These are phyloP conservation scores for Spergularia bocconei DNA, from an alignment of 148 eudicot species.

Conservation along the genomic window DNA sequence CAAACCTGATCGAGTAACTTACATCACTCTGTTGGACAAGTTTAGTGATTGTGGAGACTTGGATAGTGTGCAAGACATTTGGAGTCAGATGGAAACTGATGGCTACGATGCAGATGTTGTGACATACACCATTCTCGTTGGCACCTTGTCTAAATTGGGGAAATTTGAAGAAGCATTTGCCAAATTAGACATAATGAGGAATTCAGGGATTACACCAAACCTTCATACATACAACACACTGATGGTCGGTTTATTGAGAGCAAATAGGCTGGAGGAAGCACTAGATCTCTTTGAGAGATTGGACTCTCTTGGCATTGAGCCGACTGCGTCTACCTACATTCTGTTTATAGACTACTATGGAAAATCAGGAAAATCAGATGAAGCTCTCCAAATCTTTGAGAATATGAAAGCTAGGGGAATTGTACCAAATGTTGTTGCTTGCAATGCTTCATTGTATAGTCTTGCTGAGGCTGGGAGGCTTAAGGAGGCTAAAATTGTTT, in stretches of 20 bases:
- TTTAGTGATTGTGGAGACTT: slow-evolving; percentile 74
- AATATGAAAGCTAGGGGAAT: slow-evolving; percentile 76
- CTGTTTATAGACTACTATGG: slow-evolving; percentile 90
- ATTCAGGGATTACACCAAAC: slow-evolving; percentile 61
- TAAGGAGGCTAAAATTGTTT: slow-evolving; percentile 64
- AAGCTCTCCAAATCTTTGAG: slow-evolving; percentile 73
- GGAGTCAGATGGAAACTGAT: slow-evolving; percentile 75
- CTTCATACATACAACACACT: slow-evolving; percentile 84
- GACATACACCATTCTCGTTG: slow-evolving; percentile 71
- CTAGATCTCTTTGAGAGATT: slow-evolving; percentile 49
- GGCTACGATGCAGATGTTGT: slow-evolving; percentile 81
- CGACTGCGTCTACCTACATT: slow-evolving; percentile 67
- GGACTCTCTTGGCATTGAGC: slow-evolving; percentile 51
- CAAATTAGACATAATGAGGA: slow-evolving; percentile 56
- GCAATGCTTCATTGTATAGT: slow-evolving; percentile 80
- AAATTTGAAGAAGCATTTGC: slow-evolving; percentile 57
- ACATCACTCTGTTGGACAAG: slow-evolving; percentile 78
- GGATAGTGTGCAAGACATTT: slow-evolving; percentile 58
- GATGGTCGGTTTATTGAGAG: slow-evolving; percentile 73
- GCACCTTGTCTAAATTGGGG: slow-evolving; percentile 69
- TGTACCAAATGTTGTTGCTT: slow-evolving; percentile 73
- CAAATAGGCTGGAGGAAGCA: slow-evolving; percentile 63
- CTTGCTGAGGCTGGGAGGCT: slow-evolving; percentile 77
- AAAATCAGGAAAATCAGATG: slow-evolving; percentile 62
- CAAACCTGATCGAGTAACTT: slow-evolving; percentile 89